Conservation (phyloP, 495 filamentous ascomycete genomes). For the Lasiosphaeris hirsuta region DNA sequence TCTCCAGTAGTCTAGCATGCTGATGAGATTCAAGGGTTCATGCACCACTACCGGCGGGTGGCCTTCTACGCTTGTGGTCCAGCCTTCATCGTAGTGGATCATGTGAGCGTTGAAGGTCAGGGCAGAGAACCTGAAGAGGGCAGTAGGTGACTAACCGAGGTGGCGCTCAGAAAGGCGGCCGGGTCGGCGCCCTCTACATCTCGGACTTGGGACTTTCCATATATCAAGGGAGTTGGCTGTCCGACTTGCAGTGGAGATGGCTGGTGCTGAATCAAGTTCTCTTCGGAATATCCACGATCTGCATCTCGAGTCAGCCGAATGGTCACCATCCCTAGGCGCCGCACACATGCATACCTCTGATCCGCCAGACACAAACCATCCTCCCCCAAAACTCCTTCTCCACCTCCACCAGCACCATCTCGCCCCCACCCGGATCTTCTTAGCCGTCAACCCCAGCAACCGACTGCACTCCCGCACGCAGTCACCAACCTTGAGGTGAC, state of each 20-base stretch:
- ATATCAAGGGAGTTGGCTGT: too few species aligned
- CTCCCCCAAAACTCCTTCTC: constrained; percentile 57
- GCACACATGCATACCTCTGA: constrained; percentile 42
- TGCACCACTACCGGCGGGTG: constrained; percentile 61
- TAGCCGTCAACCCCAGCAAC: constrained; percentile 49
- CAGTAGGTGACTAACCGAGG: constrained; percentile 51
- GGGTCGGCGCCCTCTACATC: constrained; percentile 11
- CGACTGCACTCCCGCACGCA: constrained; percentile 55
- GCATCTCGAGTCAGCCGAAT: too few species aligned
- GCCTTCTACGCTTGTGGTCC: constrained; percentile 57
- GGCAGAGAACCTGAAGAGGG: constrained; percentile 68
- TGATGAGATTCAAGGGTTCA: constrained; percentile 61
- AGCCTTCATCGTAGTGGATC: constrained; percentile 64
- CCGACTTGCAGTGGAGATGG: constrained; percentile 2
- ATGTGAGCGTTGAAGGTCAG: constrained; percentile 71
- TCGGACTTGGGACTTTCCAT: constrained; percentile 15
- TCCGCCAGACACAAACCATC: constrained; percentile 53
- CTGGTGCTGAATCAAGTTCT: constrained; percentile 43
- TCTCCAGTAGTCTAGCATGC: constrained; percentile 63
- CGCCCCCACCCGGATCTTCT: constrained; percentile 53
- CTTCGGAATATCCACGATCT: neutral
- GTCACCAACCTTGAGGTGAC: constrained; percentile 42
- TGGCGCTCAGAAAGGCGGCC: constrained; percentile 23
- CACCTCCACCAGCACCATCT: constrained; percentile 64
- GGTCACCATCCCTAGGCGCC: too few species aligned